Evolutionary conservation across 2,329 filamentous ascomycete genomes (phyloP).

Genomic region (Sporothrix pallida): DNA sequence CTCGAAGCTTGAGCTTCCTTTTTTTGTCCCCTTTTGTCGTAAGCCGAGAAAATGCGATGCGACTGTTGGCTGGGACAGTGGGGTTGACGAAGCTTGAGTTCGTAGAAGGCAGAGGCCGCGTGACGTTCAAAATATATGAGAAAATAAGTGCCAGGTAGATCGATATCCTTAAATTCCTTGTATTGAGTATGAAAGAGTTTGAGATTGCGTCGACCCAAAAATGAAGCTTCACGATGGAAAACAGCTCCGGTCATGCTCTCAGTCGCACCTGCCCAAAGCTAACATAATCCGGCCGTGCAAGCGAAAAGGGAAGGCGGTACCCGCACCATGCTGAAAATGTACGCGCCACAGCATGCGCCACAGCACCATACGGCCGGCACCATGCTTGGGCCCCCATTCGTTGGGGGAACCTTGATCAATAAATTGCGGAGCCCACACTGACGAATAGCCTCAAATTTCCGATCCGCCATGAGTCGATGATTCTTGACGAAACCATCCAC

Average conservation of each 20-base stretch:
- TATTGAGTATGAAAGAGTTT: not conserved
- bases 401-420: slow-evolving; percentile 19
- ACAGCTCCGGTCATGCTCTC: not conserved
- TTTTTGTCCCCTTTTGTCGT: not conserved
- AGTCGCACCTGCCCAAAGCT: slow-evolving; percentile 25
- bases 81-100: not conserved
- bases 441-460: slow-evolving; percentile 33
- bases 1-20: not conserved
- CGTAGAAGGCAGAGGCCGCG: not conserved
- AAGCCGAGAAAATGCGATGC: not conserved
- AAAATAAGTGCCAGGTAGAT: not conserved
- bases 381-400: not conserved
- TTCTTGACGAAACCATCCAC: slow-evolving; percentile 9
- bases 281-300: slow-evolving; percentile 24
- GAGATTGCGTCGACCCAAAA: slow-evolving; percentile 1
- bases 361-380: not conserved
- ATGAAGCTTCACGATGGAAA: slow-evolving; percentile 20
- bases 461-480: slow-evolving; percentile 17
- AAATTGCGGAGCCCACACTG: slow-evolving; percentile 27
- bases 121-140: not conserved
- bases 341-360: slow-evolving; percentile 25
- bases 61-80: not conserved
- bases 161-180: not conserved
- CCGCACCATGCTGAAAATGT: not conserved
- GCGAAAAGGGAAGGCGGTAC: not conserved